phyloP scores from a whole-genome alignment of 2,329 filamentous ascomycete genomes.

The Amauroascus verrucosus region DNA sequence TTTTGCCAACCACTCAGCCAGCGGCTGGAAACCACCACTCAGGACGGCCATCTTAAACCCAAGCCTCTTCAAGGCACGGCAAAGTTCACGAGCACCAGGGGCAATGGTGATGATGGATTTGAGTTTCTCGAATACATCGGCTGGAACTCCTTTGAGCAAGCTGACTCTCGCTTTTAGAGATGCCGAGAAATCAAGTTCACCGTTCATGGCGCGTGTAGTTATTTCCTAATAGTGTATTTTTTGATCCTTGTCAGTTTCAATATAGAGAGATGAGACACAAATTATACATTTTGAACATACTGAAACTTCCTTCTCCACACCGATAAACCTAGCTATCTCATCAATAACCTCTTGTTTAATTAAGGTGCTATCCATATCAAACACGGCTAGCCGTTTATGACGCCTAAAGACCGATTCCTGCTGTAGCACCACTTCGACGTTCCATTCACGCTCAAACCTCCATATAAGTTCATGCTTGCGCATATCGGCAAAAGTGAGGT shows the following conservation, averaged over 20 bases:
- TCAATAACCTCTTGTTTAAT: conserved; percentile 98
- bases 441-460: conserved; percentile 79
- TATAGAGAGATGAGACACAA: background rate
- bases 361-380: conserved; percentile 97
- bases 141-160: conserved; percentile 70
- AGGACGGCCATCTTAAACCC: conserved; percentile 84
- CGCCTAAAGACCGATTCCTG: conserved; percentile 61
- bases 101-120: conserved; percentile 69
- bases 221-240: conserved; percentile 51
- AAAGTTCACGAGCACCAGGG: conserved; percentile 63
- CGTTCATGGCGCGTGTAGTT: conserved; percentile 88
- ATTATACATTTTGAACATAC: conserved; percentile 25
- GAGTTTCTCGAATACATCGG: conserved; percentile 67
- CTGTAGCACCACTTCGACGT: conserved; percentile 73
- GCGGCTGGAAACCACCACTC: conserved; percentile 81
- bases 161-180: conserved; percentile 72
- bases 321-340: conserved; percentile 75
- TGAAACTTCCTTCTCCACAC: conserved; percentile 71
- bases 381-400: conserved; percentile 79
- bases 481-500: conserved; percentile 53
- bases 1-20: conserved; percentile 75
- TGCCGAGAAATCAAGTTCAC: conserved; percentile 82
- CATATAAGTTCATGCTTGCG: conserved; percentile 73
- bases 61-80: conserved; percentile 62
- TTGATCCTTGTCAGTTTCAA: conserved; percentile 8